A percentile compares a stretch with the other conserved stretches of the same genome.
phyloP scores from a whole-genome alignment of 345 rosid species.

The Brassica incana region DNA sequence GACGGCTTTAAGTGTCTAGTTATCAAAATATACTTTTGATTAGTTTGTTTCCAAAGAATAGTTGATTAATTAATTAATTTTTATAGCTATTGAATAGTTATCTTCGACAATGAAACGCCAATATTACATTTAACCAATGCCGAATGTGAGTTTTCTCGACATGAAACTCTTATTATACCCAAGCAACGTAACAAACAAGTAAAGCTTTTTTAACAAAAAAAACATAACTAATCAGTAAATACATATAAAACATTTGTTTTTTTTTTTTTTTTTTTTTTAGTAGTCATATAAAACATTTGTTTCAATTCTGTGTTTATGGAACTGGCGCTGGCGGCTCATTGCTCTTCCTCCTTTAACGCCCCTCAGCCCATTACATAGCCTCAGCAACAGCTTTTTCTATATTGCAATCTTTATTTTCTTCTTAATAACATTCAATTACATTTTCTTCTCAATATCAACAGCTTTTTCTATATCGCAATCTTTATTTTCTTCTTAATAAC shows the following conservation, averaged over 20 bases:
- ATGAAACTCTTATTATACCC: neutral
- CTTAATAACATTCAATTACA: neutral
- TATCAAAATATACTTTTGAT: neutral
- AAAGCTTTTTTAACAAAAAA: neutral
- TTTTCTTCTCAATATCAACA: neutral
- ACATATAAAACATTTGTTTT: neutral
- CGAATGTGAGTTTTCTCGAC: neutral
- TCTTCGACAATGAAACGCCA: neutral
- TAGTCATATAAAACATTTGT: neutral
- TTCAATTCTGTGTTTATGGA: neutral
- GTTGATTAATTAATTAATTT: no score
- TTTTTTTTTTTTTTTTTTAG: no score
- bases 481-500: neutral
- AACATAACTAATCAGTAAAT: neutral
- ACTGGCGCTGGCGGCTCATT: neutral
- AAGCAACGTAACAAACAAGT: neutral
- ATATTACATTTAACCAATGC: neutral
- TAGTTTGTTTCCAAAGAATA: neutral
- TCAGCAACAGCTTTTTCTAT: neutral
- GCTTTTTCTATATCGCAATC: neutral
- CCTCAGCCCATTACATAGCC: neutral
- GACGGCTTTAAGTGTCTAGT: no score
- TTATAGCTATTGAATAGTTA: neutral
- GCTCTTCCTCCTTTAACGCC: neutral
- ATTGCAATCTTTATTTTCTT: neutral